Evolutionary conservation across 371 early-diverging fungal species (phyloP), one percentile per base, ranked within the genome.

Genomic region (Syncephalastrum racemosum): DNA sequence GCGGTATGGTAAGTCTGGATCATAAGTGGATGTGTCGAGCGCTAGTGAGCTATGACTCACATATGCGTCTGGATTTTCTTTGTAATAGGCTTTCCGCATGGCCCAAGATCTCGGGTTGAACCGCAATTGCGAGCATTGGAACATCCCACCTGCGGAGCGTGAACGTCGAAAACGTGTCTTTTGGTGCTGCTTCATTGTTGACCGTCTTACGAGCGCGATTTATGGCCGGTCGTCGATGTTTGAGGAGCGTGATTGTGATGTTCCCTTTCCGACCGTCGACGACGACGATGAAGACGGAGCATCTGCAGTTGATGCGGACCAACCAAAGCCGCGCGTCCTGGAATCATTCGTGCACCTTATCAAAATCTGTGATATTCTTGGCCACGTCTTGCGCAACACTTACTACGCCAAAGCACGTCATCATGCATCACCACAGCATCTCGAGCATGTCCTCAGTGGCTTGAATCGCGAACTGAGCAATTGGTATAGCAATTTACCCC

Each of bases 121-220:
- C 63, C 56, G 79, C n/a, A 73, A 74, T 23, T 79, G 77, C 45
- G 72, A 77, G 56, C 68, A 63, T 45, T 72, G 73, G 75, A 67
- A 75, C 45, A 75, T 78, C 4, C 51, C 73, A 1, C 62, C 59
- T 4, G 67, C 61, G 16, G 75, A 78, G 52, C 52, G 68, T 15
- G 75, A 78, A 54, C 46, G 69, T 42, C 57, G 79, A 20, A 79
- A 77, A 55, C 51, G 79, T 20, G 72, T 75, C 12, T 81, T 77
- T 55, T 81, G 81, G 81, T 72, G 77, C 43, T 78, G 79, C 46
- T 81, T 67, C 54, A 56, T 79, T 4, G 67, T 75, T 0, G 81
- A 81, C 56, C 60, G 77, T 54, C 27, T 79, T 14, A 54, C 67
- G 2, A 75, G 79, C 43, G 67, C 77, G 0, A 62, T 58, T 36